These are phyloP conservation scores for Ogataea salicorniae DNA, from an alignment of 805 yeast genomes.

Conservation along the genomic window DNA sequence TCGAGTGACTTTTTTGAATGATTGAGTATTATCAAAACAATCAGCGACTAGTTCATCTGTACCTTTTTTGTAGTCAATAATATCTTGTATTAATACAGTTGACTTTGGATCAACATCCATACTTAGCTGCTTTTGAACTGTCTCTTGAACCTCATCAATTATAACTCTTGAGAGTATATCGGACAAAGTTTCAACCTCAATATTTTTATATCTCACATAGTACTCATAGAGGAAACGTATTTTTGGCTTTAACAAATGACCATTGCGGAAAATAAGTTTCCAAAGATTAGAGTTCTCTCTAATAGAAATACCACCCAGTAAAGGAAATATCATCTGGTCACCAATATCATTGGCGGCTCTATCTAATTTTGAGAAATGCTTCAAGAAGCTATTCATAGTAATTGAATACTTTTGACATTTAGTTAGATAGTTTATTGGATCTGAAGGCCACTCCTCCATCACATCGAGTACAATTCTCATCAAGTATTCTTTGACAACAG, in stretches of 20 bases:
- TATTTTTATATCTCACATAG: background rate
- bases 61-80: background rate
- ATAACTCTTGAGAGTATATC: background rate
- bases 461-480: background rate
- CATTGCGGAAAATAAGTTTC: background rate
- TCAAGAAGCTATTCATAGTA: background rate
- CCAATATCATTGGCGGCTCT: no score
- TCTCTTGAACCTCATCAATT: background rate
- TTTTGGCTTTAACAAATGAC: background rate
- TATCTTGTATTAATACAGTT: conserved; percentile 1
- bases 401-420: background rate
- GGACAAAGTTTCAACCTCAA: background rate
- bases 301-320: background rate
- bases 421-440: conserved; percentile 1
- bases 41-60: conserved; percentile 1
- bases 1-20: background rate
- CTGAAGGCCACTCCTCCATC: conserved; percentile 2
- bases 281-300: background rate
- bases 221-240: background rate
- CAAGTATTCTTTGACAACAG: background rate
- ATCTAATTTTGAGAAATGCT: background rate
- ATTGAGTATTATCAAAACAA: background rate
- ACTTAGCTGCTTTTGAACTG: background rate
- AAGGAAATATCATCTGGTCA: background rate
- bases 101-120: background rate